Evolutionary conservation across 768 basidiomycete genomes (phyloP).

Genomic region (Termitomyces sp.): DNA sequence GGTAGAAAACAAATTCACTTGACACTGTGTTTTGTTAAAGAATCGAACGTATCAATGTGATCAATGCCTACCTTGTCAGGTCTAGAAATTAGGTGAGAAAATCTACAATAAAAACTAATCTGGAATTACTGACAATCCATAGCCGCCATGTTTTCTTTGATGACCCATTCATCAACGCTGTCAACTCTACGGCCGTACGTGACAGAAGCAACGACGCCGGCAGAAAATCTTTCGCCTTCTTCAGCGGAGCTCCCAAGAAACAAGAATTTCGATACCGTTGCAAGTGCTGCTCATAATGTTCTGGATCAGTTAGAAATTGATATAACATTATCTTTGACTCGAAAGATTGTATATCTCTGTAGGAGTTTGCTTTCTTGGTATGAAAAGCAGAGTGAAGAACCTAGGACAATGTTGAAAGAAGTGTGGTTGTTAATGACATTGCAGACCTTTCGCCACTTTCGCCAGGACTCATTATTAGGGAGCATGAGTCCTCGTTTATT

Average conservation of each 20-base stretch:
- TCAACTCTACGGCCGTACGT: constrained; percentile 40
- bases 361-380: constrained; percentile 35
- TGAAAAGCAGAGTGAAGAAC: constrained; percentile 44
- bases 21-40: not conserved
- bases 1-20: not conserved
- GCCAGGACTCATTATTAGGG: constrained; percentile 39
- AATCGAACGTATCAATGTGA: not conserved
- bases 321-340: constrained; percentile 43
- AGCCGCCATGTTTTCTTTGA: constrained; percentile 41
- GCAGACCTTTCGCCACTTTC: constrained; percentile 43
- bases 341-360: constrained; percentile 44
- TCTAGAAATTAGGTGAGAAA: not conserved
- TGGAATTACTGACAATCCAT: constrained; percentile 34
- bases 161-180: constrained; percentile 44
- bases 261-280: constrained; percentile 25
- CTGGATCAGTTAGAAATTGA: constrained; percentile 36
- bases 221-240: constrained; percentile 31
- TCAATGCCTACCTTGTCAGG: not conserved
- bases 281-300: constrained; percentile 37
- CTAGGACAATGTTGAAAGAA: constrained; percentile 18
- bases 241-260: not conserved
- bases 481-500: constrained; percentile 46
- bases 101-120: not conserved
- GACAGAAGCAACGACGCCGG: constrained; percentile 41
- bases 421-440: too few relatives aligned